Percentiles rank a stretch among this genome's conserved stretches.
Conservation (phyloP, 139 green algal species). For the Nannochloris sp. region DNA sequence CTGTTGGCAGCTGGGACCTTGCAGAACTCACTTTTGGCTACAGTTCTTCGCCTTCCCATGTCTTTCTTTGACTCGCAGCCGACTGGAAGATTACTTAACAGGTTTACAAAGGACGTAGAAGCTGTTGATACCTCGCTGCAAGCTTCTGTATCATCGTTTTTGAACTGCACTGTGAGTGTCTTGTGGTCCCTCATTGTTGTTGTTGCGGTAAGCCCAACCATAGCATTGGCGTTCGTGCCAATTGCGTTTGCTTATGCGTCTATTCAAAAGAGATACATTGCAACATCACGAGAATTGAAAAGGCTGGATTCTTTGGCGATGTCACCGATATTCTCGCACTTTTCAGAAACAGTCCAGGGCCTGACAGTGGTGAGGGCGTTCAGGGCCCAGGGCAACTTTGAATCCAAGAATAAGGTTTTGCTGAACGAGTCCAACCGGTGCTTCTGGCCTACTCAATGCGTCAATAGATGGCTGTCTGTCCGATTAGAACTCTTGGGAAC, state of each 20-base stretch:
- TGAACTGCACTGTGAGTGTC: slow-evolving; percentile 35
- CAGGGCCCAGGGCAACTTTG: slow-evolving; percentile 43
- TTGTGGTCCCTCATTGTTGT: slow-evolving; percentile 55
- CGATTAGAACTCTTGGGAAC: slow-evolving; percentile 87
- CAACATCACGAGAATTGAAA: slow-evolving; percentile 72
- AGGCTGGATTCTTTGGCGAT: slow-evolving; percentile 70
- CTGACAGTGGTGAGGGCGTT: slow-evolving; percentile 79
- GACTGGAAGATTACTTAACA: slow-evolving; percentile 70
- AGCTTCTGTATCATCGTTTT: slow-evolving; percentile 38
- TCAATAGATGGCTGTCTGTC: slow-evolving; percentile 89
- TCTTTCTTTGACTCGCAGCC: slow-evolving; percentile 80
- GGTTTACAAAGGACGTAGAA: slow-evolving; percentile 79
- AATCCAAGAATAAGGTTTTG: slow-evolving; percentile 27
- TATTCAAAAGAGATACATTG: slow-evolving; percentile 59
- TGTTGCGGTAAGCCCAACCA: slow-evolving; percentile 41
- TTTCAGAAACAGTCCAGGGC: slow-evolving; percentile 41
- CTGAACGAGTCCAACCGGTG: slow-evolving; percentile 59
- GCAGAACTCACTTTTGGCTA: slow-evolving; percentile 33
- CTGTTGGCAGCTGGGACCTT: slow-evolving; percentile 34
- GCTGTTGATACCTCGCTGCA: slow-evolving; percentile 50
- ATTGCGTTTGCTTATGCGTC: slow-evolving; percentile 51
- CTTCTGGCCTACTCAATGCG: slow-evolving; percentile 58
- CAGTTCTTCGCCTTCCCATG: slow-evolving; percentile 69
- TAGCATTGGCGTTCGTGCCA: slow-evolving; percentile 45
- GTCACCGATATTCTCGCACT: slow-evolving; percentile 68